Evolutionary conservation across 129 eudicot genomes (phyloP).

Genomic region (Sambucus nigra): DNA sequence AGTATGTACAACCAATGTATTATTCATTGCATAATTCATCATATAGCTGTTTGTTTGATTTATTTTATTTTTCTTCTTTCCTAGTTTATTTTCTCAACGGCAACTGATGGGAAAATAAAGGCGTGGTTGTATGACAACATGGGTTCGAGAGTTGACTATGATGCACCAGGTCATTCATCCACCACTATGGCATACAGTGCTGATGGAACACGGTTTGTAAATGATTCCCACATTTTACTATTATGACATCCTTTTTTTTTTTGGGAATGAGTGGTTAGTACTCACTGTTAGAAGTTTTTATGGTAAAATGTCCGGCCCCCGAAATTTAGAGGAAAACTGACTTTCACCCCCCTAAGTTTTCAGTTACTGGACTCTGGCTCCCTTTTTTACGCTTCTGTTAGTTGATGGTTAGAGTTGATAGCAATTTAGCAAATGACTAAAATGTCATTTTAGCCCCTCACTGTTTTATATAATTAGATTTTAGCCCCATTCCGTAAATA

Average conservation of each 20-base stretch:
- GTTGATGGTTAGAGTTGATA: no score
- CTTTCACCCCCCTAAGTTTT: no score
- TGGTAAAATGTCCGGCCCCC: no score
- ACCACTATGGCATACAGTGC: conserved; percentile 64
- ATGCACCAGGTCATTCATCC: conserved; percentile 68
- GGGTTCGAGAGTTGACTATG: conserved; percentile 69
- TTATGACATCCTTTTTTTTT: not conserved
- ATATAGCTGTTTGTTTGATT: not conserved
- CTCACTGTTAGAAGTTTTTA: not conserved
- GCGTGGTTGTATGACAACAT: conserved; percentile 61
- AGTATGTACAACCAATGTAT: not conserved
- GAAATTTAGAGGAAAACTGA: no score
- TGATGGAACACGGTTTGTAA: conserved; percentile 54
- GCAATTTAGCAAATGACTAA: no score
- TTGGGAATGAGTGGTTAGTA: not conserved
- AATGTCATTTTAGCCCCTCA: no score
- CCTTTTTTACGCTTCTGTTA: no score
- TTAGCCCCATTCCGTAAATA: no score
- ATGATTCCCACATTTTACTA: not conserved
- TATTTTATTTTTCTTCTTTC: conserved; percentile 5
- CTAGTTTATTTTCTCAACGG: conserved; percentile 64
- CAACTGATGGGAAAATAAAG: conserved; percentile 65
- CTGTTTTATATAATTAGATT: no score
- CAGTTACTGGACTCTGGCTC: no score
- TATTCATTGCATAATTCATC: no score